Evolutionary conservation across 2,329 filamentous ascomycete genomes (phyloP).

Genomic region (Aaosphaeria arxii): DNA sequence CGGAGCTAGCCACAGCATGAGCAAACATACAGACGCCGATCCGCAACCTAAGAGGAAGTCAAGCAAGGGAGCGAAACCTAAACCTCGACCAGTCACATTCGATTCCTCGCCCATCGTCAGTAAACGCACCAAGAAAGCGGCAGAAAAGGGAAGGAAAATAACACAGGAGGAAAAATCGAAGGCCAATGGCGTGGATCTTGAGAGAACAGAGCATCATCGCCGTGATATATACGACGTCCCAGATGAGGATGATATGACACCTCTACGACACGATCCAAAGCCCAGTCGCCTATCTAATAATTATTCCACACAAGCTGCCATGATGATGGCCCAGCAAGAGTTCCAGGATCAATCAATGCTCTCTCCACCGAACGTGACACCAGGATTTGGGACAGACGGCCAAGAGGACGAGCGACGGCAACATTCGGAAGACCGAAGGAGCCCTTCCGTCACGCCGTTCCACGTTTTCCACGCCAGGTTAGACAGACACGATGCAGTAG

Average conservation of each 20-base stretch:
- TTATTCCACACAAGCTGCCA: conserved; percentile 35
- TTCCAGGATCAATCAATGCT: conserved; percentile 29
- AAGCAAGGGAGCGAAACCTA: conserved; percentile 5
- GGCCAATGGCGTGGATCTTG: too few species aligned
- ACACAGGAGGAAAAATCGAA: too few species aligned
- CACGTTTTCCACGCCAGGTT: conserved; percentile 22
- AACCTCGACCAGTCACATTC: conserved; percentile 20
- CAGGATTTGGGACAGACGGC: not conserved
- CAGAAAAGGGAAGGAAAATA: not conserved
- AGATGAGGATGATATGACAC: not conserved
- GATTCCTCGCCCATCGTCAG: conserved; percentile 15
- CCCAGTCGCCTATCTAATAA: conserved; percentile 16
- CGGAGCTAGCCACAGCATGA: too few species aligned
- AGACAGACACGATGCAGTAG: conserved; percentile 11
- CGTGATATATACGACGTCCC: too few species aligned
- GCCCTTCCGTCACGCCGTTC: conserved; percentile 27
- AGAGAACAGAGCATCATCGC: too few species aligned
- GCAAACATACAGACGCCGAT: too few species aligned
- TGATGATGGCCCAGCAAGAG: conserved; percentile 30
- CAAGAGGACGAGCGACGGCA: not conserved
- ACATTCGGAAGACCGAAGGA: conserved; percentile 7
- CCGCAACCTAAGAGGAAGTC: too few species aligned
- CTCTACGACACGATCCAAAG: not conserved
- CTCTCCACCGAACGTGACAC: conserved; percentile 9
- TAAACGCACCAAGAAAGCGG: conserved; percentile 1